phyloP scores from a whole-genome alignment of 441 rosid species.

The Populus hybrid region DNA sequence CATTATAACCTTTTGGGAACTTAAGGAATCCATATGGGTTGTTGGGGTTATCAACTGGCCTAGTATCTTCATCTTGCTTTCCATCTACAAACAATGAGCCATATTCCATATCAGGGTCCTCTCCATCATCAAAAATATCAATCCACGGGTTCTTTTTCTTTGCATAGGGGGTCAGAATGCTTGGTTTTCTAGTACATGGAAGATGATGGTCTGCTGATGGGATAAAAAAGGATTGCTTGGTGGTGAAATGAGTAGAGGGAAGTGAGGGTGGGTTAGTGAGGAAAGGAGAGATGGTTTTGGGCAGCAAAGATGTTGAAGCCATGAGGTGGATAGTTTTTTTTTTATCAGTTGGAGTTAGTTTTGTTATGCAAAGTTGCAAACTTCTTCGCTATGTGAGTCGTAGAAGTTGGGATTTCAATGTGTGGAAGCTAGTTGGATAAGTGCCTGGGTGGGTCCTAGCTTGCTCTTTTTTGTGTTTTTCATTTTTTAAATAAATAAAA shows the following conservation, averaged over 20 bases:
- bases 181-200: slow-evolving; percentile 17
- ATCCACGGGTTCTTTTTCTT: slow-evolving; percentile 84
- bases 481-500: neutral
- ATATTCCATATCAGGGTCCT: slow-evolving; percentile 67
- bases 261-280: slow-evolving; percentile 33
- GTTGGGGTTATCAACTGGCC: slow-evolving; percentile 73
- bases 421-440: slow-evolving; percentile 53
- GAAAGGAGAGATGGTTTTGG: slow-evolving; percentile 50
- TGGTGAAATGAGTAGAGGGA: slow-evolving; percentile 26
- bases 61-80: slow-evolving; percentile 86
- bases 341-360: neutral
- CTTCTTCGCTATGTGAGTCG: neutral
- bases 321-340: slow-evolving; percentile 18
- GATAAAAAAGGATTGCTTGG: slow-evolving; percentile 19
- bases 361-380: neutral
- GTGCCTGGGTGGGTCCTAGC: slow-evolving; percentile 30
- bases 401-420: slow-evolving; percentile 29
- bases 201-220: slow-evolving; percentile 27
- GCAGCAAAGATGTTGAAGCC: slow-evolving; percentile 57
- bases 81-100: slow-evolving; percentile 79
- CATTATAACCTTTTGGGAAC: slow-evolving; percentile 73
- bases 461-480: neutral
- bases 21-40: slow-evolving; percentile 91
- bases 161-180: slow-evolving; percentile 26
- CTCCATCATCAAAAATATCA: slow-evolving; percentile 78